Base-by-base conservation (phyloP, 129 eudicot species). In the Lonicera japonica region DNA sequence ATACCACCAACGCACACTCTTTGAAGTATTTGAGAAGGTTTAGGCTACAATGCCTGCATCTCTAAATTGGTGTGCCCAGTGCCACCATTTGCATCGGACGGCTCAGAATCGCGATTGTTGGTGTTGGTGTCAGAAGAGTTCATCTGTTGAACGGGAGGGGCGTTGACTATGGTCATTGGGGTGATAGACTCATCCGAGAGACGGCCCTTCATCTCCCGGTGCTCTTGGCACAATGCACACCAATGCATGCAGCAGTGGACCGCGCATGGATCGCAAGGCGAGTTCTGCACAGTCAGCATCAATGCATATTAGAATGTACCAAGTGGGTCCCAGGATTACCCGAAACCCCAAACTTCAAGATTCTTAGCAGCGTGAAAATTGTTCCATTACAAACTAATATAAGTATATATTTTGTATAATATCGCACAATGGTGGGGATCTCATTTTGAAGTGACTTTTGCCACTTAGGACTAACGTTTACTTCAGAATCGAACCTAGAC, bases 161-260 rank as follows among this genome's bases (percentile, higher is more conserved):
- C 86, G 57, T 91, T 91, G 19, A 91, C 83, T 0, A 87, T 52
- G 6, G 98, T 91, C 98, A 91, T 91, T 59, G 88, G 88, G 79
- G 66, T 71, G 63, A 60, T 84, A 58, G 61, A 40, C 50, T 84
- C 80, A 41, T 91, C 98, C 23, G 95, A 75, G 2, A 91, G 83
- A 15, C 90, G 88, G 5, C 80, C 77, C 63, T 84, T 91, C 96
- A 91, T 77, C 63, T 91, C 98, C 69, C 96, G 63, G 74, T 91
- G 98, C 81, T 91, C 98, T 78, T 91, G 98, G 86, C 98, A 91
- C 73, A 91, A 38, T 10, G 98, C 98, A 72, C 96, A 91, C 94
- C 96, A 87, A 66, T 91, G 98, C 90, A 87, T 25, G 77, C 98
- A 91, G 78, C 98, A 91, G 71, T 91, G 90, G 77, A 87, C 96